Evolutionary conservation across 805 yeast genomes (phyloP), one percentile per base, ranked within the genome.

Genomic region (Candida parachauliodes): DNA sequence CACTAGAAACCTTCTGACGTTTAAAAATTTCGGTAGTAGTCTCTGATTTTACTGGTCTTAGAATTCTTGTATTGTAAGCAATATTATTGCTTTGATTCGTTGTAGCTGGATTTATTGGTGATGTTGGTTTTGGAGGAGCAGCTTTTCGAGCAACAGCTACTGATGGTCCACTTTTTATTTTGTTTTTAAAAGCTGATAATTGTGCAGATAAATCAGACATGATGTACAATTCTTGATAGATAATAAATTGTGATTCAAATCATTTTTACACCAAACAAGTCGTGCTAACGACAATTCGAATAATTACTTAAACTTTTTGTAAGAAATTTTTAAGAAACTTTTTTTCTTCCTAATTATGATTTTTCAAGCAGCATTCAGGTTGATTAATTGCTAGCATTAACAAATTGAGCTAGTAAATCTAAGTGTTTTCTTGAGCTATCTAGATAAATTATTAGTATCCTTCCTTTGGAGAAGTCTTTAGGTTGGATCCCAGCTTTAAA

Each of bases 401-500:
- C 59, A 48, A 17, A 15, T 33, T 21, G 61, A 40, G 60, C 60
- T 51, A 45, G 37, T 35, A 34, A 53, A 59, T 34, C 41, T 16
- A 32, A 37, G 14, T 22, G 45, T 37, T 26, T 40, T 41, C 44
- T 43, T 36, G 32, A 47, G 43, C 39, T 42, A 49, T 49, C 59
- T 32, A 60, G 56, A 62, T 37, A 17, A 32, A 36, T 36, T 28
- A 22, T 18, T 28, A 16, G 20, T 30, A 26, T 36, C 40, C 21
- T 15, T 36, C 12, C 23, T 7, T 30, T 15, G 16, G 40, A 36
- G 40, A 33, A 36, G 40, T 36, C 40, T 29, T 27, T 29, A 30
- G 14, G 8, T 12, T 24, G 32, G 40, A 10, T 26, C 39, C 63
- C 93, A 81, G 78, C 87, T 81, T 83, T 86, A 88, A 88, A 88